Evolutionary conservation across 2,329 filamentous ascomycete species (phyloP), one percentile per base, ranked within the genome.

Genomic region (Ceratocystis huliohia): DNA sequence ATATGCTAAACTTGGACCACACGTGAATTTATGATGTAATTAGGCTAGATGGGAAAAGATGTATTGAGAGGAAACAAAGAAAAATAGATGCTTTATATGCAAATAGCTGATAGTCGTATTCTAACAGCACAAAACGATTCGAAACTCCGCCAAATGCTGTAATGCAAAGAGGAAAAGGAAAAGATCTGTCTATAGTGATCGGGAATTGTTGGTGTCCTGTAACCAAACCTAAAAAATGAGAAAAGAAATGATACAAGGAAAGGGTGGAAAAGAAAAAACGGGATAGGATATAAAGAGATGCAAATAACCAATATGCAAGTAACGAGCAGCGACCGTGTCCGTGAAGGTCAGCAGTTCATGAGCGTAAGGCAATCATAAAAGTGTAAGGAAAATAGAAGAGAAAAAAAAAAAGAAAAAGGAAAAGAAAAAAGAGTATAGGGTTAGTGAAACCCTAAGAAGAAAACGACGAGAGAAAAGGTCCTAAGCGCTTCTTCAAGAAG

Each of bases 101-200:
- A 59, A 37, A 17, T 30, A 37, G 56, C 56, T 37, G 25, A 66
- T 50, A 63, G n/a, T 25, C 41, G 65, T 66, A 25, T 69, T 64
- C 61, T 45, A 48, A 22, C 61, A 61, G n/a, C 67, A 17, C 25
- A 15, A 67, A 66, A 59, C 25, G 64, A 65, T 56, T 25, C 20
- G 56, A 59, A 59, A 59, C 30, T 37, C 56, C 30, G 28, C 25
- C 56, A 37, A 59, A 37, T 46, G 61, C 10, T 17, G 41, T 50
- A 48, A 63, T 48, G 41, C 20, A 48, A 48, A 33, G 62, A 67
- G 57, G 33, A n/a, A 59, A 59, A 20, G 17, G 7, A 59, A 59
- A 30, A 46, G n/a, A 63, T 63, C 22, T 46, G 61, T 59, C 56
- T 41, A 48, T 48, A 33, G 44, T n/a, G 61, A 63, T 28, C 61